Evolutionary conservation across 78 protist species (phyloP).

Genomic region (Pelomyxa schiedti): DNA sequence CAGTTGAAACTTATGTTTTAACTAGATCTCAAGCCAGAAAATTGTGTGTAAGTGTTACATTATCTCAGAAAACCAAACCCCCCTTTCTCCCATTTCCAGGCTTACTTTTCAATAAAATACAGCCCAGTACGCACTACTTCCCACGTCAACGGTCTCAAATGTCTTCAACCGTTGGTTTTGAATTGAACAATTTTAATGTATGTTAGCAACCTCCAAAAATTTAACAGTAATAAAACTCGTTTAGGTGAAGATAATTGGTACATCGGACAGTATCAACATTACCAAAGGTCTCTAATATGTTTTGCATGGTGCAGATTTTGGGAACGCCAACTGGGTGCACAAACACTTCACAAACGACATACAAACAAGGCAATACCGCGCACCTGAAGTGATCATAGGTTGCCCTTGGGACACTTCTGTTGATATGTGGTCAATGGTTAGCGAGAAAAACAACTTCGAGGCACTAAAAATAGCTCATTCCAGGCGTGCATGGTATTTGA

Average conservation of each 20-base stretch:
- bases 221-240: too few species aligned
- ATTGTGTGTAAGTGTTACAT: slow-evolving; percentile 50
- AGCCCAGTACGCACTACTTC: too few species aligned
- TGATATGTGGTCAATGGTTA: slow-evolving; percentile 74
- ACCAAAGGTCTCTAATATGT: too few species aligned
- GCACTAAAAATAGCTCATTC: not conserved
- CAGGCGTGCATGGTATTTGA: slow-evolving; percentile 66
- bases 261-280: too few species aligned
- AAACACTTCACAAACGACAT: slow-evolving; percentile 84
- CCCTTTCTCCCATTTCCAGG: not conserved
- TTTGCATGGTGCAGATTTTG: slow-evolving; percentile 88
- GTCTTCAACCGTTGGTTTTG: too few species aligned
- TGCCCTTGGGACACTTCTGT: slow-evolving; percentile 49
- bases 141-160: too few species aligned
- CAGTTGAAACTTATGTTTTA: not conserved
- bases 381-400: slow-evolving; percentile 88
- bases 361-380: slow-evolving; percentile 94
- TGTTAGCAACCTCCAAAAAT: too few species aligned
- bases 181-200: slow-evolving; percentile 54
- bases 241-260: too few species aligned
- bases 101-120: too few species aligned
- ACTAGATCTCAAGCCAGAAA: slow-evolving; percentile 96
- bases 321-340: slow-evolving; percentile 95
- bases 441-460: not conserved
- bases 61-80: not conserved